phyloP scores from a whole-genome alignment of 306 rosid species.

The Datisca glomerata region DNA sequence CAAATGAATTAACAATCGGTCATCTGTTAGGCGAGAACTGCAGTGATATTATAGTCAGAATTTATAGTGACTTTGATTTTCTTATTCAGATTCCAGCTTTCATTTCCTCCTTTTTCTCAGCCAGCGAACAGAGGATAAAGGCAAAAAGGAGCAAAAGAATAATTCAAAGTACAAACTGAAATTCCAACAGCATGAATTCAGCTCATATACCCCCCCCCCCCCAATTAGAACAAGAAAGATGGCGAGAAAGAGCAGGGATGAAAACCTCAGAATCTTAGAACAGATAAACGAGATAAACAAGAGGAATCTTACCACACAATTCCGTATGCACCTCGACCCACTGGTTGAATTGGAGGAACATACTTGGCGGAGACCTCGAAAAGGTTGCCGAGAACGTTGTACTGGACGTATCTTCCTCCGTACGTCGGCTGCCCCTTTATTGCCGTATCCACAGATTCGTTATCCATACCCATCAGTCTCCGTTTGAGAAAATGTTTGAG shows the following conservation, averaged over 20 bases:
- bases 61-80: too few relatives aligned
- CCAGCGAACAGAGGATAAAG: too few relatives aligned
- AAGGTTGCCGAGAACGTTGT: conserved; percentile 62
- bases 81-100: too few relatives aligned
- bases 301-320: conserved; percentile 59
- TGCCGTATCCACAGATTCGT: conserved; percentile 24
- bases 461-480: conserved; percentile 16
- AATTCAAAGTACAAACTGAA: not conserved
- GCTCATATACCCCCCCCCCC: too few relatives aligned
- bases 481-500: not conserved
- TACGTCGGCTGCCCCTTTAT: conserved; percentile 27
- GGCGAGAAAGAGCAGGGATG: not conserved
- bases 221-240: not conserved
- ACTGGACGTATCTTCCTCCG: conserved; percentile 47
- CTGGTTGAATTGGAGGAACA: conserved; percentile 72
- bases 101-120: too few relatives aligned
- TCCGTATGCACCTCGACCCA: conserved; percentile 96
- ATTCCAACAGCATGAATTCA: not conserved
- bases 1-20: too few relatives aligned
- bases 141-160: not conserved
- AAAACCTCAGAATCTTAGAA: conserved; percentile 5
- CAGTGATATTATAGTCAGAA: too few relatives aligned
- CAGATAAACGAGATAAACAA: not conserved
- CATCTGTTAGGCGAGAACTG: too few relatives aligned
- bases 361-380: conserved; percentile 70